Evolutionary conservation across 2,329 filamentous ascomycete species (phyloP), one percentile per base, ranked within the genome.

Genomic region (Blastomyces emzantsi): DNA sequence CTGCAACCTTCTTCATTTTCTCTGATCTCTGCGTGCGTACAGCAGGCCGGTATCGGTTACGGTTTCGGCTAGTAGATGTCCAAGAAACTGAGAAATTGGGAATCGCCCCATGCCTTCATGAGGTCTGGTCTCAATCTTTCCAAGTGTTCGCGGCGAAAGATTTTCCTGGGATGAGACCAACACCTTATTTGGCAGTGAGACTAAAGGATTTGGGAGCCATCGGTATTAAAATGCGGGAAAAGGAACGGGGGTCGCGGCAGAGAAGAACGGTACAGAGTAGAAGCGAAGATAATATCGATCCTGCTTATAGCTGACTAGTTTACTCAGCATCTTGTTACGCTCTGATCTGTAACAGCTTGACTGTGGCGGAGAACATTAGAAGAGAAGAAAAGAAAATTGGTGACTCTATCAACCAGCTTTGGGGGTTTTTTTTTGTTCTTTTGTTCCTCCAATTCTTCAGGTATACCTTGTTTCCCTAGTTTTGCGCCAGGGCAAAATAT

Each of bases 1-100:
- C 78, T 4, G 74, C 76, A 25, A 73, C 75, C 1, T 81, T 80
- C 66, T 81, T 80, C 67, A 77, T 80, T 33, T 81, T 81, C 61
- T 73, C 78, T 0, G 79, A 81, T 66, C 72, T 81, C 1, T 80
- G 78, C 2, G 74, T 80, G 28, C 77, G 78, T 56, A 75, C 74
- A 8, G 76, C 77, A 25, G 79, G 79, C 0, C 62, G 74, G 3
- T 81, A 80, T 66, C 74, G 75, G 7, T 69, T 81, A 1, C 75
- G 78, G 45, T 81, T 80, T 66, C 73, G 72, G 13, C 73, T 81
- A 28, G 78, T 80, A 74, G 76, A 79, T 64, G 66, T 67, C 51
- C 64, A 63, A 73, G 73, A 74, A 72, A 73, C 45, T 64, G 65
- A 19, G 69, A 73, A 64, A 74, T 72, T 13, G 74, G 73, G 2